A percentile compares a stretch with the other conserved stretches of the same genome.
Evolutionary conservation across 306 rosid species (phyloP).

Genomic region (Aeschynomene evenia): DNA sequence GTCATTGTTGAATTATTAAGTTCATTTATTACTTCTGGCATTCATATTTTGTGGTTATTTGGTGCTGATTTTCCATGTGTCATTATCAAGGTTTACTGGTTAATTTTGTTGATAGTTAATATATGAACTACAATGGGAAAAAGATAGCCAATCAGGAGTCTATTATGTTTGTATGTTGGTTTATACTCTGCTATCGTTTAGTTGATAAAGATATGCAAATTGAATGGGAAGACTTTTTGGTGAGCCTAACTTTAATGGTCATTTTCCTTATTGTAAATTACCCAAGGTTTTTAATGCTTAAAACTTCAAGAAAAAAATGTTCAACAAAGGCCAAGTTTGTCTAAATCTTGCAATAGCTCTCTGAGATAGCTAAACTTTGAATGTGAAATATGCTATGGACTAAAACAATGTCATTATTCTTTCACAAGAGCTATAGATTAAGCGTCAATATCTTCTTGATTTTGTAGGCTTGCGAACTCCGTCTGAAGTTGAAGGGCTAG

Average conservation of each 20-base stretch:
- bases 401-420: background rate
- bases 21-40: slow-evolving; percentile 12
- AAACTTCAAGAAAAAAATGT: background rate
- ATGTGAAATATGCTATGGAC: background rate
- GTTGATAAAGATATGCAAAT: background rate
- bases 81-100: slow-evolving; percentile 1
- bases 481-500: slow-evolving; percentile 61
- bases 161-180: background rate
- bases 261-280: slow-evolving; percentile 12
- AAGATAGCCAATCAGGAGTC: slow-evolving; percentile 8
- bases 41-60: slow-evolving; percentile 10
- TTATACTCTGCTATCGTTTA: background rate
- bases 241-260: background rate
- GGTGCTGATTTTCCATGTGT: background rate
- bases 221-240: background rate
- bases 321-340: background rate
- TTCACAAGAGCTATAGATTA: slow-evolving; percentile 6
- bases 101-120: slow-evolving; percentile 2
- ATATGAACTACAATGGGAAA: background rate
- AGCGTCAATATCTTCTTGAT: slow-evolving; percentile 37
- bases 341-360: background rate
- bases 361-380: slow-evolving; percentile 16
- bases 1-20: slow-evolving; percentile 4
- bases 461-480: slow-evolving; percentile 56
- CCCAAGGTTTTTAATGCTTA: slow-evolving; percentile 7